phyloP scores from a whole-genome alignment of 345 rosid species.

The Lepidium didymum region DNA sequence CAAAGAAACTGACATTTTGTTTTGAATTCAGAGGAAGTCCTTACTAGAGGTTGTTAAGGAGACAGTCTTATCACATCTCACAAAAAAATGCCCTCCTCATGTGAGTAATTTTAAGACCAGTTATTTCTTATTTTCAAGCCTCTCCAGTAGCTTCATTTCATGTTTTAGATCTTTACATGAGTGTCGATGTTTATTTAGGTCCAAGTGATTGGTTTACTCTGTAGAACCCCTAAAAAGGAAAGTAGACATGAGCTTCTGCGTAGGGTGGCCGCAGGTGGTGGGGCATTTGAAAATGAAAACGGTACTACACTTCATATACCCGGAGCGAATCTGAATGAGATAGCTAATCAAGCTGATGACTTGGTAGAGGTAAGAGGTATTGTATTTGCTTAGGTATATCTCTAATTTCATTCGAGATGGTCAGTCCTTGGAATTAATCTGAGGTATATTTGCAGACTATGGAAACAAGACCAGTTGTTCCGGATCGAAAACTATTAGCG shows the following conservation, averaged over 20 bases:
- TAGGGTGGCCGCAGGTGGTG: constrained; percentile 94
- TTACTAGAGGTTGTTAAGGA: constrained; percentile 84
- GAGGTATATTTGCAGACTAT: constrained; percentile 51
- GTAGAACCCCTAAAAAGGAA: constrained; percentile 82
- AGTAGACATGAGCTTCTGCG: constrained; percentile 87
- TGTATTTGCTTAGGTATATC: background rate
- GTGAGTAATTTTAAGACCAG: constrained; percentile 33
- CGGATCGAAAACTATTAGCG: constrained; percentile 78
- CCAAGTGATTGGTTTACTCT: constrained; percentile 90
- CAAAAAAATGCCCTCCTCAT: constrained; percentile 84
- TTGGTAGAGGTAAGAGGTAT: constrained; percentile 89
- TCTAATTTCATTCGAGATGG: background rate
- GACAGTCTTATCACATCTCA: constrained; percentile 75
- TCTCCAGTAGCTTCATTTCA: background rate
- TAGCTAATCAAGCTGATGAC: constrained; percentile 94
- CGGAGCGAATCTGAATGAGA: constrained; percentile 76
- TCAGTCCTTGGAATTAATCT: background rate
- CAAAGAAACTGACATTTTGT: constrained; percentile 12
- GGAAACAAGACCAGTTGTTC: constrained; percentile 83
- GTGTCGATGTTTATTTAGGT: constrained; percentile 35
- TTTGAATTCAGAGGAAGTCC: constrained; percentile 57
- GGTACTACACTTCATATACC: constrained; percentile 88
- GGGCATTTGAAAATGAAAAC: constrained; percentile 62
- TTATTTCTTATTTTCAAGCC: background rate
- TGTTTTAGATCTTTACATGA: background rate